Percentiles rank a stretch among this genome's conserved stretches.
Conservation (phyloP, 2,329 filamentous ascomycete genomes). For the Fusarium albidum region DNA sequence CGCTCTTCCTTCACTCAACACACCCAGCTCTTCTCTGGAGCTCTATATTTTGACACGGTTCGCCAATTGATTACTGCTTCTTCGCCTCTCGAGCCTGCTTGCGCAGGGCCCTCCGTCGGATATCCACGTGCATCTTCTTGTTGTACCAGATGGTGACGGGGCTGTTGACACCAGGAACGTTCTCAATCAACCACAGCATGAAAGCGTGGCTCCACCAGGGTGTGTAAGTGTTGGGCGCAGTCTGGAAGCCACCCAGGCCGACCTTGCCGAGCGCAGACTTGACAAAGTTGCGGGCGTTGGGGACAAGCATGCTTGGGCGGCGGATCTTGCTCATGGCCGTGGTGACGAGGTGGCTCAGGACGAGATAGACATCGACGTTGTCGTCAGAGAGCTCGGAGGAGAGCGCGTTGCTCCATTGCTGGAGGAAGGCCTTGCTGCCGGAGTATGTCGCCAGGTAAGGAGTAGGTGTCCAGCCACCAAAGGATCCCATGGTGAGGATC, state of each 20-base stretch:
- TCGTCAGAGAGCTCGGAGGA: slow-evolving; percentile 82
- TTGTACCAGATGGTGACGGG: slow-evolving; percentile 58
- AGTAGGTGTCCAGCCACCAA: slow-evolving; percentile 90
- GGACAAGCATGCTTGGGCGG: slow-evolving; percentile 78
- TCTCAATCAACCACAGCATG: slow-evolving; percentile 84
- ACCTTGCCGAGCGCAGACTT: slow-evolving; percentile 80
- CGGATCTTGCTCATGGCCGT: slow-evolving; percentile 98
- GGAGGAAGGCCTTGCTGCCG: slow-evolving; percentile 96
- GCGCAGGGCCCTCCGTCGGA: slow-evolving; percentile 80
- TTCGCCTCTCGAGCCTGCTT: slow-evolving; percentile 86
- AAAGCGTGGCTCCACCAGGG: slow-evolving; percentile 93
- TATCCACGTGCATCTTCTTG: slow-evolving; percentile 79
- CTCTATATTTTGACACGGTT: not conserved
- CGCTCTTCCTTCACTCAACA: not conserved
- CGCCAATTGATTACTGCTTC: slow-evolving; percentile 56
- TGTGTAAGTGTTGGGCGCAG: slow-evolving; percentile 83
- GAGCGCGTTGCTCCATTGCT: slow-evolving; percentile 92
- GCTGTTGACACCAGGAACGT: slow-evolving; percentile 60
- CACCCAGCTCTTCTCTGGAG: not conserved
- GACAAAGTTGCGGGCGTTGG: slow-evolving; percentile 85
- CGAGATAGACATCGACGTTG: slow-evolving; percentile 88
- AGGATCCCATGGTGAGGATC: slow-evolving; percentile 96
- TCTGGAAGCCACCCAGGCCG: slow-evolving; percentile 80
- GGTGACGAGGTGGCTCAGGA: slow-evolving; percentile 91
- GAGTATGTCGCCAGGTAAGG: slow-evolving; percentile 95